Base-by-base conservation (phyloP, 495 filamentous ascomycete species). In the Bombardia bombarda region DNA sequence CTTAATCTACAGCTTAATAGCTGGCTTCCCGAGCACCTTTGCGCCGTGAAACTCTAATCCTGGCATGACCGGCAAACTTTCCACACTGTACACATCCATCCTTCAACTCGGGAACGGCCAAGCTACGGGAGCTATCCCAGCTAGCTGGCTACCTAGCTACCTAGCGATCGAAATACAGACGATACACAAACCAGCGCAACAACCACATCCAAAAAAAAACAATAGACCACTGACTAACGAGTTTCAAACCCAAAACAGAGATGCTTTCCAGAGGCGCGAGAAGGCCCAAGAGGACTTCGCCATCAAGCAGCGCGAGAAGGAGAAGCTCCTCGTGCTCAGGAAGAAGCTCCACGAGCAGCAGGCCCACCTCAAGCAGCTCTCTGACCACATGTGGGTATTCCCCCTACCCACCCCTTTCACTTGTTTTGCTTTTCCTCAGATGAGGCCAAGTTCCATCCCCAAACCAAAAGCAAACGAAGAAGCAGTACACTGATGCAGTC, bases 181-280 rank as follows among this genome's bases (percentile, higher is more conserved):
- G n/a, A n/a, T n/a, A n/a, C n/a, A n/a, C n/a, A n/a, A n/a, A n/a
- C n/a, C n/a, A n/a, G n/a, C n/a, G n/a, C n/a, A n/a, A n/a, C n/a
- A n/a, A n/a, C n/a, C n/a, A n/a, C n/a, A n/a, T n/a, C n/a, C n/a
- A n/a, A n/a, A n/a, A n/a, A n/a, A 7, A 7, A 28, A 8, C 2
- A 28, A 13, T 13, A 28, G 3, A 3, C 3, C 26, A 2, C 26
- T 28, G 9, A 8, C 26, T 13, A 28, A 28, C 26, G 9, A 3
- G 9, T 8, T 28, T 19, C 7, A 9, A 30, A 20, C 46, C 90
- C 89, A 45, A 16, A 19, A 23, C 47, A 90, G 90, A 46, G 92
- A 99, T 61, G 73, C 83, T 38, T 99, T 95, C 77, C 83, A 83
- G 60, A 80, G 81, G 61, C 87, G 92, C 52, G 92, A 99, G 69